Conservation (phyloP, 2,329 filamentous ascomycete genomes). For the Ceratocystis lukuohia region DNA sequence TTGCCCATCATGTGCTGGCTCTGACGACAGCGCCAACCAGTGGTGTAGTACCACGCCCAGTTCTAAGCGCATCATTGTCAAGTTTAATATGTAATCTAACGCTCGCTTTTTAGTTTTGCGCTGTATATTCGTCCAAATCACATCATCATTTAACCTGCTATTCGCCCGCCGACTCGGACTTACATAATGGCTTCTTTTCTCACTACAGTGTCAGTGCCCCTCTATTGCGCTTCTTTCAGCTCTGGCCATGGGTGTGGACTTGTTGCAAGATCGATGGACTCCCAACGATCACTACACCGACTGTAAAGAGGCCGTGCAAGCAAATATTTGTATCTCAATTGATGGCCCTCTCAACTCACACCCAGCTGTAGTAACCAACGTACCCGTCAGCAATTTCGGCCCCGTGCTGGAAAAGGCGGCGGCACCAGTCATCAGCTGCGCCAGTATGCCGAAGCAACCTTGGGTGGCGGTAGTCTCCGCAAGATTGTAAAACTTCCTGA, state of each 20-base stretch:
- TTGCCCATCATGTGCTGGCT: not conserved
- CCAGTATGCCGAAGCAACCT: constrained; percentile 94
- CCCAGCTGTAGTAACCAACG: constrained; percentile 57
- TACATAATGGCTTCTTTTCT: constrained; percentile 31
- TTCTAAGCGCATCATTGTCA: not conserved
- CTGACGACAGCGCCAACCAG: not conserved
- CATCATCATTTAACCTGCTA: not conserved
- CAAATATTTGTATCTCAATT: not conserved
- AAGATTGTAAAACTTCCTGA: constrained; percentile 96
- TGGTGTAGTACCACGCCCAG: not conserved
- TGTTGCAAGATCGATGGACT: not conserved
- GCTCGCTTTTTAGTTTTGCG: not conserved
- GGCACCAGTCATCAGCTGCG: constrained; percentile 81
- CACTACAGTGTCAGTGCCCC: constrained; percentile 31
- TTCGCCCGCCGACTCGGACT: not conserved
- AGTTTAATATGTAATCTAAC: not conserved
- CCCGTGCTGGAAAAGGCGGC: constrained; percentile 75
- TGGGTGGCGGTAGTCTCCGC: constrained; percentile 84
- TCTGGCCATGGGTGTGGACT: not conserved
- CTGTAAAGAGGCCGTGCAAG: too few relatives aligned
- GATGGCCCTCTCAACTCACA: not conserved
- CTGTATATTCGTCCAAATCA: constrained; percentile 4
- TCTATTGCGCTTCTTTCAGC: not conserved
- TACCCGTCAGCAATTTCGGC: constrained; percentile 81
- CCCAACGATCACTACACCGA: too few relatives aligned